Base-by-base conservation (phyloP, 495 filamentous ascomycete genomes). In the Penicillium pulvis region DNA sequence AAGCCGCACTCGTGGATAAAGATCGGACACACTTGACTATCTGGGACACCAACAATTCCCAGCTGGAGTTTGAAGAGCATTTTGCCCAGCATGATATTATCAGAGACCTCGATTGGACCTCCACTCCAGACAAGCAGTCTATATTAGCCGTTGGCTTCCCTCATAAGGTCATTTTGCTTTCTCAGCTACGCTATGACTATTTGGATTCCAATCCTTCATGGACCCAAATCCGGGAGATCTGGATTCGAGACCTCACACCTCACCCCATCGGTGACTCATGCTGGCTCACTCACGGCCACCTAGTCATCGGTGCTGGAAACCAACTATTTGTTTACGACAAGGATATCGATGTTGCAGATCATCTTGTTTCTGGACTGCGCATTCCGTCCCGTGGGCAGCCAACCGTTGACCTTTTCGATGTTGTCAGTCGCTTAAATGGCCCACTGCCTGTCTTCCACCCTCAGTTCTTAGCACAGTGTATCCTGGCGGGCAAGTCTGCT, bases 161-260 rank as follows among this genome's bases (percentile, higher is more conserved):
- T 12, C 89, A 93, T 61, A 84, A 88, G 53, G 88, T 98, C 20
- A 68, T 94, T 28, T 79, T 98, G 4, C 79, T 96, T n/a, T 87
- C 90, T 23, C 93, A 98, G 70, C 87, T 96, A 75, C 88, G 93
- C 23, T 98, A 93, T 66, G 93, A 98, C 69, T 97, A 98, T 65
- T 75, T 96, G 42, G 89, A 93, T 57, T 85, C 91, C 53, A 88
- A 87, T n/a, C 90, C 93, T 6, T 91, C 93, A 2, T 98, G 93
- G 93, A 90, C 90, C 11, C 78, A 86, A 20, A 88, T 96, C 58
- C 76, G 90, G 57, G 89, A 96, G 65, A 90, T 97, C 42, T 85
- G 80, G 64, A 94, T 91, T 52, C 81, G 87, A 53, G 86, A 92
- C 58, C 79, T 93, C 41, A 96, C 93, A 24, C 91, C 92, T 42